Evolutionary conservation across 2,329 filamentous ascomycete species (phyloP).

Genomic region (Cytospora chrysosperma): DNA sequence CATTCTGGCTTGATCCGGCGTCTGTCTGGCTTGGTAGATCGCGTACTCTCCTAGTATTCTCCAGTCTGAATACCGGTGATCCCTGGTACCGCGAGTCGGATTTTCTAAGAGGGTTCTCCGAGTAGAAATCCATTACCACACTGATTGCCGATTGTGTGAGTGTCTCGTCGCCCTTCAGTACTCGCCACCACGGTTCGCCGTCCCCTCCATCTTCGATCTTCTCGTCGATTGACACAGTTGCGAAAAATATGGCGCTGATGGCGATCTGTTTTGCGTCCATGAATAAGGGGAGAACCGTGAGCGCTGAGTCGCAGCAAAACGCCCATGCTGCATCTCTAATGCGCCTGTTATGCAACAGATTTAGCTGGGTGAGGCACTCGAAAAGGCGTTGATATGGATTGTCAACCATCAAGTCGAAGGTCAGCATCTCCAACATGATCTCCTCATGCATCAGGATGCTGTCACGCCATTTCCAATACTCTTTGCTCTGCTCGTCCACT

Average conservation of each 20-base stretch:
- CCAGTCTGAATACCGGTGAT: slow-evolving; percentile 56
- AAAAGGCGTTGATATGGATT: slow-evolving; percentile 85
- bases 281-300: slow-evolving; percentile 81
- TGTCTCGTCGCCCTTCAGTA: slow-evolving; percentile 67
- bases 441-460: slow-evolving; percentile 92
- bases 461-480: slow-evolving; percentile 97
- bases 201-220: slow-evolving; percentile 70
- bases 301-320: slow-evolving; percentile 86
- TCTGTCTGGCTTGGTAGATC: slow-evolving; percentile 41
- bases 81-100: slow-evolving; percentile 50
- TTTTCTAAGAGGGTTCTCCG: slow-evolving; percentile 62
- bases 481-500: slow-evolving; percentile 95
- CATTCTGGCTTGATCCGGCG: slow-evolving; percentile 47
- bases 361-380: slow-evolving; percentile 72
- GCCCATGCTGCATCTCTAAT: slow-evolving; percentile 88
- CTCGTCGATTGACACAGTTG: slow-evolving; percentile 70
- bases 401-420: slow-evolving; percentile 89
- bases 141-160: slow-evolving; percentile 73
- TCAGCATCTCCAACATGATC: slow-evolving; percentile 83
- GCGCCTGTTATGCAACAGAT: slow-evolving; percentile 74
- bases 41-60: slow-evolving; percentile 53
- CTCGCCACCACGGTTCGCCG: slow-evolving; percentile 84
- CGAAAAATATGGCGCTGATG: slow-evolving; percentile 82
- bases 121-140: slow-evolving; percentile 69
- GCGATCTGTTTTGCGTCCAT: slow-evolving; percentile 79